Conservation (phyloP, 768 basidiomycete genomes). For the Russula sp. region DNA sequence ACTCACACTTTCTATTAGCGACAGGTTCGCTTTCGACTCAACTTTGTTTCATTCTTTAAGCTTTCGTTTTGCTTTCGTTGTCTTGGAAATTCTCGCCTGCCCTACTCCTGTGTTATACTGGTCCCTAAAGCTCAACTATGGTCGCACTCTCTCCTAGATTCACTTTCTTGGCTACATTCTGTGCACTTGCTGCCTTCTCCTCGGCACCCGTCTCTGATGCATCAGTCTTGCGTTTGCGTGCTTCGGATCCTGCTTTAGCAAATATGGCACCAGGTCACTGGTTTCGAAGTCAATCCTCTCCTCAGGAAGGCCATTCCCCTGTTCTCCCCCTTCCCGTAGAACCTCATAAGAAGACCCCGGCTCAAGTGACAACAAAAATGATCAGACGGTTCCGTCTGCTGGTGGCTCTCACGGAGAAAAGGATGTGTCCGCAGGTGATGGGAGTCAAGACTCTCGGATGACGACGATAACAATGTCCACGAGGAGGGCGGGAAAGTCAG, state of each 20-base stretch:
- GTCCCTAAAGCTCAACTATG: slow-evolving; percentile 39
- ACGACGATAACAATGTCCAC: neutral
- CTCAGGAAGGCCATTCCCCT: neutral
- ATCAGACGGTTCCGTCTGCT: neutral
- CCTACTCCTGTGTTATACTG: neutral
- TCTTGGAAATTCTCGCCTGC: neutral
- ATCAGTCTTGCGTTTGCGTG: slow-evolving; percentile 37
- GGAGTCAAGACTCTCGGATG: neutral
- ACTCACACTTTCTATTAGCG: slow-evolving; percentile 29
- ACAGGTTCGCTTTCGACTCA: slow-evolving; percentile 24
- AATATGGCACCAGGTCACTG: neutral
- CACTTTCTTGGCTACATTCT: slow-evolving; percentile 46
- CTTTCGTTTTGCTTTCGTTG: slow-evolving; percentile 29
- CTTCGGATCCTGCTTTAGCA: neutral
- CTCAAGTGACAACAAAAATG: too few relatives aligned
- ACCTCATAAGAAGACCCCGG: neutral
- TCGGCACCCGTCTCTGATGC: slow-evolving; percentile 42
- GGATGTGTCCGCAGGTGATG: neutral
- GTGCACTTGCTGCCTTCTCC: slow-evolving; percentile 46
- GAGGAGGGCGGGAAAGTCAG: slow-evolving; percentile 19
- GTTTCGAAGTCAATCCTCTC: slow-evolving; percentile 5
- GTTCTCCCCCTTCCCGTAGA: slow-evolving; percentile 17
- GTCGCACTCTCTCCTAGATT: slow-evolving; percentile 49
- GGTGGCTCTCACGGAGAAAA: neutral
- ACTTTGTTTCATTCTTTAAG: slow-evolving; percentile 22